phyloP scores from a whole-genome alignment of 352 stramenopile species.

The Phytophthora pini region DNA sequence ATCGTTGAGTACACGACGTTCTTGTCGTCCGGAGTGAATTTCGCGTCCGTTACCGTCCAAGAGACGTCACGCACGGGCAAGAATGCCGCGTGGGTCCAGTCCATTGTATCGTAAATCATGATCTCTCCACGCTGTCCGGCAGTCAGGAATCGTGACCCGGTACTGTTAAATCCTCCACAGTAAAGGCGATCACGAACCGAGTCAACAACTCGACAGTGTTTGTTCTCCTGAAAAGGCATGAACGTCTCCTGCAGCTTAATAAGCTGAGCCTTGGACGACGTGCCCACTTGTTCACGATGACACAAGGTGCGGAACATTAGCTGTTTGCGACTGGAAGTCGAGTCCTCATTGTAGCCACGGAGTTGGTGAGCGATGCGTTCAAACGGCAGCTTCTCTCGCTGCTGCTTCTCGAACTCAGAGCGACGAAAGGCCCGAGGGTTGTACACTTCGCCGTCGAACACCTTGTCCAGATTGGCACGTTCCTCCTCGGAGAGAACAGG shows the following conservation, averaged over 20 bases:
- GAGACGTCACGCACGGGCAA: slow-evolving; percentile 76
- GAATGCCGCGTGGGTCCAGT: slow-evolving; percentile 58
- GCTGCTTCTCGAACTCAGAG: slow-evolving; percentile 62
- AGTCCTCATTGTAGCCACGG: slow-evolving; percentile 53
- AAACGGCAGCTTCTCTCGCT: slow-evolving; percentile 50
- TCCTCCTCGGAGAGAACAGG: slow-evolving; percentile 55
- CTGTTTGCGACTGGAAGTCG: slow-evolving; percentile 25
- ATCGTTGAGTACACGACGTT: slow-evolving; percentile 84
- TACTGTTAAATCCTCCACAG: slow-evolving; percentile 81
- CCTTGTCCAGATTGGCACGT: slow-evolving; percentile 60
- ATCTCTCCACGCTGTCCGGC: slow-evolving; percentile 76
- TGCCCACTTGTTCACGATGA: slow-evolving; percentile 70
- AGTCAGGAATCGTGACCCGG: slow-evolving; percentile 69
- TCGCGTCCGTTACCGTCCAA: slow-evolving; percentile 87
- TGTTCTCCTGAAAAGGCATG: slow-evolving; percentile 83
- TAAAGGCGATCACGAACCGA: slow-evolving; percentile 77
- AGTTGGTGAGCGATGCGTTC: slow-evolving; percentile 79
- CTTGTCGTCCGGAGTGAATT: slow-evolving; percentile 78
- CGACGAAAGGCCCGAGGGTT: slow-evolving; percentile 67
- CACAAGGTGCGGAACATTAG: slow-evolving; percentile 71
- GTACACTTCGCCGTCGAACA: slow-evolving; percentile 72
- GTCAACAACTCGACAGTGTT: slow-evolving; percentile 76
- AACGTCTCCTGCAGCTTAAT: slow-evolving; percentile 84
- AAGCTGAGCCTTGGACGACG: slow-evolving; percentile 64
- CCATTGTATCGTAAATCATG: slow-evolving; percentile 74